Base-by-base conservation (phyloP, 306 rosid species). In the Senna siamea region DNA sequence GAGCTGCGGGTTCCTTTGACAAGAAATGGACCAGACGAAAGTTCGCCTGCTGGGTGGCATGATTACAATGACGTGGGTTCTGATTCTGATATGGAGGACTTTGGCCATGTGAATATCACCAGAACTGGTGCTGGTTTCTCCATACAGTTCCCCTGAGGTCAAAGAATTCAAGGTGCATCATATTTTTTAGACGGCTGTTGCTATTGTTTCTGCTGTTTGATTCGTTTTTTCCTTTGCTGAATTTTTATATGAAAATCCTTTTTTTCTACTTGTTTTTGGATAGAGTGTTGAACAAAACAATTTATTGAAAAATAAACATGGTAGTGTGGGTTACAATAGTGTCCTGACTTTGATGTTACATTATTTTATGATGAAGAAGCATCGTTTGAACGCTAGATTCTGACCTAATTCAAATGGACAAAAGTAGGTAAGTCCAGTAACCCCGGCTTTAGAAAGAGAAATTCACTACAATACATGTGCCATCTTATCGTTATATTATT, bases 51-150 rank as follows among this genome's bases (percentile, higher is more conserved):
- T 47, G 85, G 82, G 58, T 83, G 87, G 90, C 46, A 32, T 63
- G 87, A 82, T 15, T 75, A 63, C 55, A 20, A 88, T 47, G 90
- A 66, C 15, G 69, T 80, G 80, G 87, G 43, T 72, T 86, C 88
- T 1, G 97, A 91, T 82, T 95, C 99, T 17, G 99, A 95, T 82
- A 78, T 82, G 62, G 96, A 94, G 20, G 96, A 88, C 38, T 85
- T 87, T 40, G 89, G 81, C 78, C 70, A 86, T 37, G 34, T 72
- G 51, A 87, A 81, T 52, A 23, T 85, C 69, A 92, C 89, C 28
- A 59, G 73, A 79, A 84, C 85, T 19, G 80, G 79, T 44, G 75
- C 87, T 2, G 93, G 97, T 76, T 90, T 85, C 77, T 88, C 89
- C 84, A 75, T 87, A 54, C 92, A 69, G 78, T 92, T 87, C 77